phyloP scores from a whole-genome alignment of 164 flowering plant species.

The Umbellularia californica region DNA sequence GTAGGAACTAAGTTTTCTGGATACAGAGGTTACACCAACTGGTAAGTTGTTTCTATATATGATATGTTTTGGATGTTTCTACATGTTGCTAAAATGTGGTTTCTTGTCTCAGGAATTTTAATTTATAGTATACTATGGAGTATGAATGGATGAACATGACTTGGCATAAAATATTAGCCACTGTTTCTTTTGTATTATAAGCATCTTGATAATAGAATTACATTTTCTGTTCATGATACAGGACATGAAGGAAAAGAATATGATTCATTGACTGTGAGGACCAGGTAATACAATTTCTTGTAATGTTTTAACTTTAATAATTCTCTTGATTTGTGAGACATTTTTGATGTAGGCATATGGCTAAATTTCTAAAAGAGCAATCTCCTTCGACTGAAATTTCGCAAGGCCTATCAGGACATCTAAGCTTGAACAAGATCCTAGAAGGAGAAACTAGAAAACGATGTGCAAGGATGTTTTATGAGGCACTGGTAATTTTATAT shows the following conservation, averaged over 20 bases:
- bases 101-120: too few species aligned
- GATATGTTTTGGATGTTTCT: not conserved
- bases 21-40: conserved; percentile 42
- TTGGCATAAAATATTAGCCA: not conserved
- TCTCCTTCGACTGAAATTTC: conserved; percentile 38
- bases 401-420: conserved; percentile 28
- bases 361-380: conserved; percentile 48
- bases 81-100: too few species aligned
- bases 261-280: conserved; percentile 53
- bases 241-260: conserved; percentile 39
- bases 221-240: conserved; percentile 12
- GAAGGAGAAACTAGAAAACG: conserved; percentile 70
- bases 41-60: conserved; percentile 32
- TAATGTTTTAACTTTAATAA: not conserved
- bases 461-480: conserved; percentile 83
- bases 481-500: conserved; percentile 57
- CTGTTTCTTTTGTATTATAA: not conserved
- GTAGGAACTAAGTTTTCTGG: conserved; percentile 65
- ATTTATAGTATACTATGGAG: too few species aligned
- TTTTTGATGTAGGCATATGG: conserved; percentile 56
- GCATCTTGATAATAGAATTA: not conserved
- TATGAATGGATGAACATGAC: not conserved
- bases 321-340: not conserved
- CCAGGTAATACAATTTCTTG: conserved; percentile 40
- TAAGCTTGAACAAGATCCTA: conserved; percentile 63